phyloP scores from a whole-genome alignment of 2,329 filamentous ascomycete species.

The Cadophora gregata region DNA sequence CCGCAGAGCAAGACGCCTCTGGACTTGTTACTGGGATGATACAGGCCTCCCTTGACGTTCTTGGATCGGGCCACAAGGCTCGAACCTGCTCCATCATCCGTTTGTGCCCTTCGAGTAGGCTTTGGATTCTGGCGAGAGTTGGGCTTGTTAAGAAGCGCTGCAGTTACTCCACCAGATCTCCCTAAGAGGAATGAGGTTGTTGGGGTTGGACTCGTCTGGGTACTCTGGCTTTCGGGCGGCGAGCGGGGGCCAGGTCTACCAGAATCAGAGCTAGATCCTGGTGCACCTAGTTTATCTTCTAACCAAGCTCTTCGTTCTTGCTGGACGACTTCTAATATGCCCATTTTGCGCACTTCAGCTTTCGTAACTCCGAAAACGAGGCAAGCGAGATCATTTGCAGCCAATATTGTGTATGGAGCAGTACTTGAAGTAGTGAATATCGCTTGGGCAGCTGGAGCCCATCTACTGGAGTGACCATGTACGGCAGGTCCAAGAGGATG shows the following conservation, averaged over 20 bases:
- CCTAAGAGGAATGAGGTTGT: constrained; percentile 69
- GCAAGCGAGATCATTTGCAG: constrained; percentile 95
- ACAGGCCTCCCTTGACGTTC: constrained; percentile 55
- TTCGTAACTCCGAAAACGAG: constrained; percentile 99
- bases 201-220: constrained; percentile 42
- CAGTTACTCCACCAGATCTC: constrained; percentile 74
- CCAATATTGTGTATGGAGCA: constrained; percentile 92
- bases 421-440: constrained; percentile 96
- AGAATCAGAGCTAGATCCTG: constrained; percentile 54
- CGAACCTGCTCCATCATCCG: constrained; percentile 62
- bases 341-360: constrained; percentile 90
- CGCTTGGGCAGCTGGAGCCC: constrained; percentile 89
- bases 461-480: constrained; percentile 90
- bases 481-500: constrained; percentile 59
- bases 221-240: constrained; percentile 33
- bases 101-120: constrained; percentile 63
- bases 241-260: constrained; percentile 34
- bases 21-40: constrained; percentile 74
- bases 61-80: constrained; percentile 51
- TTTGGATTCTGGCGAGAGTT: constrained; percentile 58
- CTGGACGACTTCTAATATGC: constrained; percentile 93
- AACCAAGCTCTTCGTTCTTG: constrained; percentile 89
- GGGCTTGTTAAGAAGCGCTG: constrained; percentile 81
- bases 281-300: constrained; percentile 78
- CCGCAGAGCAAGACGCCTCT: constrained; percentile 91